These are phyloP conservation scores for Boletus speciosus DNA, from an alignment of 768 basidiomycete species.

Conservation along the genomic window DNA sequence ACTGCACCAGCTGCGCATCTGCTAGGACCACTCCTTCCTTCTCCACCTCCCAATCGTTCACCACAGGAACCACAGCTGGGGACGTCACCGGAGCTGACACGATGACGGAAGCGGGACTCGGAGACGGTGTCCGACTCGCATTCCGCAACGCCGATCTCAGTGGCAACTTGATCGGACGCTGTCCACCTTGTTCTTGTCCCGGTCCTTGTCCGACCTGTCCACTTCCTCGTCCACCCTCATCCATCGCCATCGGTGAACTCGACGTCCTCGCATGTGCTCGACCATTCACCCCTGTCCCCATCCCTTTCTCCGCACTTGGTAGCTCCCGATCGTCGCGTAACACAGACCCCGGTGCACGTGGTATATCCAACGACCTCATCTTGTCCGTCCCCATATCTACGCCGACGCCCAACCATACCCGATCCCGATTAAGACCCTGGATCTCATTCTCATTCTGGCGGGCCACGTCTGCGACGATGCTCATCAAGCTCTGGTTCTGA, in stretches of 20 bases:
- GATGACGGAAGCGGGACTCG: conserved; percentile 14
- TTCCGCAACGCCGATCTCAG: conserved; percentile 62
- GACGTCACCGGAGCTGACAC: not conserved
- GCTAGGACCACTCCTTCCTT: not conserved
- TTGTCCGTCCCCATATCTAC: not conserved
- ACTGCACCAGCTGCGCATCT: not conserved
- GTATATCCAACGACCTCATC: conserved; percentile 23
- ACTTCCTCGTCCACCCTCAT: not conserved
- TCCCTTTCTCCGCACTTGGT: not conserved
- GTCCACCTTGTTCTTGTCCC: not conserved
- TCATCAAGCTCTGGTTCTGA: conserved; percentile 50
- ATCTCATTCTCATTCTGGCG: conserved; percentile 30
- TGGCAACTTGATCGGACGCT: conserved; percentile 43
- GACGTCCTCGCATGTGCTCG: not conserved
- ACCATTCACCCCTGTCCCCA: not conserved
- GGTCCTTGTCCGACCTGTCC: too few species aligned
- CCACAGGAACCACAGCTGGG: not conserved
- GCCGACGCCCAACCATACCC: not conserved
- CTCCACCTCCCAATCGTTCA: not conserved
- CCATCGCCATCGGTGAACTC: not conserved
- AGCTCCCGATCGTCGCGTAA: not conserved
- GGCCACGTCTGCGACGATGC: conserved; percentile 63
- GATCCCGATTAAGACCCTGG: not conserved
- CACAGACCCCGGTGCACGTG: conserved; percentile 17
- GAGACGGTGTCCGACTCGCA: conserved; percentile 49